Evolutionary conservation across 352 stramenopile genomes (phyloP).

Genomic region (Phytophthora capsici): DNA sequence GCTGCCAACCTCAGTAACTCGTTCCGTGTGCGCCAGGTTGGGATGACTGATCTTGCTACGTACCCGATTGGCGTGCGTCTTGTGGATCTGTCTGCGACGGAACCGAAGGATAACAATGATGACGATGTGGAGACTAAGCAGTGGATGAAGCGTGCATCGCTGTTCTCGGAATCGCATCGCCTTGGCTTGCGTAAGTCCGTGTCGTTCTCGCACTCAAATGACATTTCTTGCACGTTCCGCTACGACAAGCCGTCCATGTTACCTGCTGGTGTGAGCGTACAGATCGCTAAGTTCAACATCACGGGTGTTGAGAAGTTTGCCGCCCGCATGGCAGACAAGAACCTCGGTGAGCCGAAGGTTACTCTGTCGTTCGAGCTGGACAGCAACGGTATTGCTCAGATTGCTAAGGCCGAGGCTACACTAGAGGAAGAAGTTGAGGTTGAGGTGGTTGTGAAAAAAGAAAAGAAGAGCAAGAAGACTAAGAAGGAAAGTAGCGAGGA

Average conservation of each 20-base stretch:
- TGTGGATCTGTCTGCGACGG: slow-evolving; percentile 68
- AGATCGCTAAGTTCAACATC: slow-evolving; percentile 94
- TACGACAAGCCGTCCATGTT: slow-evolving; percentile 91
- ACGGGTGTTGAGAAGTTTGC: slow-evolving; percentile 92
- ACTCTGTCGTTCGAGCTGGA: slow-evolving; percentile 95
- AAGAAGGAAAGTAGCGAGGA: slow-evolving; percentile 44
- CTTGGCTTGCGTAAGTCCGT: slow-evolving; percentile 95
- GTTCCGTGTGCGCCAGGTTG: slow-evolving; percentile 96
- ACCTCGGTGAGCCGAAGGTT: slow-evolving; percentile 92
- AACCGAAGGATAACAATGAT: slow-evolving; percentile 51
- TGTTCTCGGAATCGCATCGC: slow-evolving; percentile 89
- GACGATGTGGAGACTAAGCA: slow-evolving; percentile 68
- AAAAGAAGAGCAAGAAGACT: slow-evolving; percentile 63
- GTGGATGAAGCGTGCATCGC: slow-evolving; percentile 92
- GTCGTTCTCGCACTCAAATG: slow-evolving; percentile 93
- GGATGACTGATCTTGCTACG: slow-evolving; percentile 93
- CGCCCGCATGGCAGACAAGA: slow-evolving; percentile 89
- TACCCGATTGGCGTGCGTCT: slow-evolving; percentile 92
- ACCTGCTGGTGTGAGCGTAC: slow-evolving; percentile 62
- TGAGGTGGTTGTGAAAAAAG: slow-evolving; percentile 66
- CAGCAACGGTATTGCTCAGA: slow-evolving; percentile 88
- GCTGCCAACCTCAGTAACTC: slow-evolving; percentile 96
- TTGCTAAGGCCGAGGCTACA: slow-evolving; percentile 94
- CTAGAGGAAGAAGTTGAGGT: slow-evolving; percentile 88
- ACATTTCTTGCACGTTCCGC: slow-evolving; percentile 91